Evolutionary conservation across 192 early-diverging fungal genomes (phyloP).

Genomic region (Funneliformis geosporum): DNA sequence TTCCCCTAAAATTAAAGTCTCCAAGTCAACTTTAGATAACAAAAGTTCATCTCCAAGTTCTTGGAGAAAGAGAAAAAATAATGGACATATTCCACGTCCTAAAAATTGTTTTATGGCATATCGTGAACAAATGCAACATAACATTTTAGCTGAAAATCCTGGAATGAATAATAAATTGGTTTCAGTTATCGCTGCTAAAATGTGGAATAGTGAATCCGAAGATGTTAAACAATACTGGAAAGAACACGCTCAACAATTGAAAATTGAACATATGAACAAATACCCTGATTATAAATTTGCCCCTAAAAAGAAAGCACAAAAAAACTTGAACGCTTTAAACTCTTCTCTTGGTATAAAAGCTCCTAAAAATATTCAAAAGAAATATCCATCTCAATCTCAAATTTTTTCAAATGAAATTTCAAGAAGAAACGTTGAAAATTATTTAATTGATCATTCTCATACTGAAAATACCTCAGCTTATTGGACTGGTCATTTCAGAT

Average conservation of each 20-base stretch:
- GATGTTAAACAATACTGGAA: constrained; percentile 31
- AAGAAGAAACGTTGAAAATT: neutral
- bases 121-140: constrained; percentile 54
- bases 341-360: neutral
- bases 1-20: neutral
- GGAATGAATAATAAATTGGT: constrained; percentile 37
- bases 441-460: neutral
- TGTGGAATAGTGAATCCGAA: constrained; percentile 35
- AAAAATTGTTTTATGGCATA: constrained; percentile 45
- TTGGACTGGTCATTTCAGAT: constrained; percentile 22
- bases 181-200: constrained; percentile 33
- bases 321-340: neutral
- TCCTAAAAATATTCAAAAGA: neutral
- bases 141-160: constrained; percentile 21
- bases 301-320: constrained; percentile 35
- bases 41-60: neutral
- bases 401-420: neutral
- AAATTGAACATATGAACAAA: constrained; percentile 29
- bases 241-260: constrained; percentile 27
- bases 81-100: constrained; percentile 41
- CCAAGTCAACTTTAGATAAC: too few relatives aligned
- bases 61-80: constrained; percentile 22
- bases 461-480: neutral
- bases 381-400: neutral
- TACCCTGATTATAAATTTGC: constrained; percentile 46